phyloP scores from a whole-genome alignment of 176 grass and related monocot genomes.

The Eleusine indica region DNA sequence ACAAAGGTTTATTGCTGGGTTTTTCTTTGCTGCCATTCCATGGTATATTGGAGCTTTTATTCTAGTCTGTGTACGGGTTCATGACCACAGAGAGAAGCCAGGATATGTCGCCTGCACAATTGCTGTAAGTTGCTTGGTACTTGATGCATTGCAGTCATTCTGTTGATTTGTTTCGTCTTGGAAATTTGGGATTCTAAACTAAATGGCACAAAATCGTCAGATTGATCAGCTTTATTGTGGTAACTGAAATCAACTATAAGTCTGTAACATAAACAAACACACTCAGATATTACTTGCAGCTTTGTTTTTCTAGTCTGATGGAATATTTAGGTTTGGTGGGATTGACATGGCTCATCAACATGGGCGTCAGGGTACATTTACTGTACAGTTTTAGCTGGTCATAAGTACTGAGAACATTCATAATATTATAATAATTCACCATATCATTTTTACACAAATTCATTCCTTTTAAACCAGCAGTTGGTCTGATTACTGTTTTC shows the following conservation, averaged over 20 bases:
- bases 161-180: constrained; percentile 13
- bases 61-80: constrained; percentile 76
- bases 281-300: background rate
- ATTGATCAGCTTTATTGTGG: background rate
- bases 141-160: constrained; percentile 6
- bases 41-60: constrained; percentile 94
- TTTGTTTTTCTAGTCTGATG: background rate
- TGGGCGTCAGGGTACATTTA: background rate
- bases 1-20: constrained; percentile 79
- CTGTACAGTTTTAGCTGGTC: background rate
- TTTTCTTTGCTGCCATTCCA: constrained; percentile 91
- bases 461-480: background rate
- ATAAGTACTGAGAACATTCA: background rate
- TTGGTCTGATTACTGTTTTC: background rate
- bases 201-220: background rate
- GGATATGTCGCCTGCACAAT: constrained; percentile 85
- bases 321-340: background rate
- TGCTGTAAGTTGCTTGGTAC: constrained; percentile 61
- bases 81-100: constrained; percentile 89
- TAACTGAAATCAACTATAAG: background rate
- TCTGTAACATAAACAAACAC: background rate
- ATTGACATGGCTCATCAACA: background rate
- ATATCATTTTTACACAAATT: background rate
- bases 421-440: background rate
- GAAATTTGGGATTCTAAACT: background rate